Conservation (phyloP, 768 basidiomycete species). For the Punctularia strigosozonata region DNA sequence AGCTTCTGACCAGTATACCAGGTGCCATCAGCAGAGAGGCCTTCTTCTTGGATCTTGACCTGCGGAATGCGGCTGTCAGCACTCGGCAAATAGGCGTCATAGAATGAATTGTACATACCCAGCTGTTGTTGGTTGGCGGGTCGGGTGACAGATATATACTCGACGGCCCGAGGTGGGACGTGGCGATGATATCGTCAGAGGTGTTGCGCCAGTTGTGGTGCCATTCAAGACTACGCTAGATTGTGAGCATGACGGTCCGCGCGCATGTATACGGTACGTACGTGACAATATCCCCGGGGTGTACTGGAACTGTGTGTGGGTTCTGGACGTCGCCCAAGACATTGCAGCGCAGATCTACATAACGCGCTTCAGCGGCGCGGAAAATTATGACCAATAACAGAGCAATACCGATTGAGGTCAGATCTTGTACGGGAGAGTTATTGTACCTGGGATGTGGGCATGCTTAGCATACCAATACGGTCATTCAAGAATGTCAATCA, state of each 20-base stretch:
- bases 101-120: neutral
- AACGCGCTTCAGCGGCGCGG: neutral
- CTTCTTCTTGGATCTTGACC: conserved; percentile 4
- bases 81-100: neutral
- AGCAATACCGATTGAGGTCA: conserved; percentile 1
- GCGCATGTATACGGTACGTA: neutral
- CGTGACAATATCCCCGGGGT: neutral
- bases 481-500: neutral
- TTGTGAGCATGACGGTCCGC: neutral
- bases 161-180: conserved; percentile 5
- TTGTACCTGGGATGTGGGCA: neutral
- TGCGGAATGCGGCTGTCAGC: neutral
- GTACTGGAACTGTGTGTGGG: neutral
- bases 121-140: neutral
- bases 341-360: neutral
- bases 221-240: conserved; percentile 6
- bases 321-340: neutral
- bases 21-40: conserved; percentile 1
- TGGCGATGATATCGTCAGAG: conserved; percentile 7
- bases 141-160: neutral
- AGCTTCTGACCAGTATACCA: conserved; percentile 3
- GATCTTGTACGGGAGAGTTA: conserved; percentile 5
- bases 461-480: neutral
- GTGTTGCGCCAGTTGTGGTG: conserved; percentile 3
- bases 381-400: neutral